Base-by-base conservation (phyloP, 2,329 filamentous ascomycete genomes). In the Nemania bipapillata region DNA sequence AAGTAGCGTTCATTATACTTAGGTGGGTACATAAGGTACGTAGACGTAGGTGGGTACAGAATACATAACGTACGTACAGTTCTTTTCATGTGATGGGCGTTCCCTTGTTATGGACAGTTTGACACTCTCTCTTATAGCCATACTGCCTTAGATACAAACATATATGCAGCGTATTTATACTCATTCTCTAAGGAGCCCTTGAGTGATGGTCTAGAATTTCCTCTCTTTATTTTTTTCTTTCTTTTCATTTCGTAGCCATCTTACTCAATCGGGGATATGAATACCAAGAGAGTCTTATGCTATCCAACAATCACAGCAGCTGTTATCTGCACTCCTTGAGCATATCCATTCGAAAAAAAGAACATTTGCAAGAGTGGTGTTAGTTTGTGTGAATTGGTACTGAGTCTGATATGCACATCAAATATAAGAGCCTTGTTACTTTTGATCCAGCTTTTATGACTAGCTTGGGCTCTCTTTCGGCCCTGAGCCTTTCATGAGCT, bases 381-480 rank as follows among this genome's bases (percentile, higher is more conserved):
- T 64, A 35, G 35, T 28, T 22, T 64, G 64, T 74, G 68, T 74
- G 68, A 65, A 72, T 47, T 20, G 37, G 32, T 59, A 45, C 35
- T n/a, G 26, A 42, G n/a, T 4, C 35, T 8, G 20, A 59, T 50
- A 28, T 54, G 37, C 40, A 40, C 32, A 54, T 30, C 49, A 49
- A 54, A 53, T 42, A 58, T 56, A 55, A 68, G 65, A 65, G 57
- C 52, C 40, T 61, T 35, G 32, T 59, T 69, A 24, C 42, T 59
- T 66, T 66, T 65, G 26, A 56, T 49, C 56, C 37, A 15, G 42
- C 52, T 60, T 61, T 66, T 26, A 66, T 57, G 17, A 22, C 24
- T 15, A 11, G 37, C 53, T 32, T 55, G 35, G 30, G 61, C 47
- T 69, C 58, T 68, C 74, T 74, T 76, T 75, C 56, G 70, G 56